Evolutionary conservation across 805 yeast genomes (phyloP).

Genomic region (Myxozyma vanderwaltii): DNA sequence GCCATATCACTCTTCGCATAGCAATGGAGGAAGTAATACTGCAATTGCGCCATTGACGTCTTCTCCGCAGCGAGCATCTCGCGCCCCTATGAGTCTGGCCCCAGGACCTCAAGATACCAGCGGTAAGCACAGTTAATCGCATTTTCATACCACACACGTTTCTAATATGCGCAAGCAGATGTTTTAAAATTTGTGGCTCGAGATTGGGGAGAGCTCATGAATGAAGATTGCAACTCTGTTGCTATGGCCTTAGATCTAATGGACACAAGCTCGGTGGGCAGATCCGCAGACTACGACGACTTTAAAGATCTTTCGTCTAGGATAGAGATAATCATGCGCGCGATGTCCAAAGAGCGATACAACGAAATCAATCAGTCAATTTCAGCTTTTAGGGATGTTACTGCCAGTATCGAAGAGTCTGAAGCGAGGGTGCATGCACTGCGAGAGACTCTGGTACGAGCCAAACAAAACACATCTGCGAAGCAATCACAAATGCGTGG

Average conservation of each 20-base stretch:
- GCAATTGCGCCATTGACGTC: background rate
- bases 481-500: constrained; percentile 62
- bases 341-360: constrained; percentile 51
- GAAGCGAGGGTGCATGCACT: constrained; percentile 58
- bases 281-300: constrained; percentile 71
- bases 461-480: constrained; percentile 54
- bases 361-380: constrained; percentile 83
- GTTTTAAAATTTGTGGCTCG: constrained; percentile 42
- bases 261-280: constrained; percentile 88
- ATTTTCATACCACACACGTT: background rate
- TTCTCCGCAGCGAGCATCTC: background rate
- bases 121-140: background rate
- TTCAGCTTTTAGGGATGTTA: constrained; percentile 77
- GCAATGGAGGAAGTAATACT: background rate
- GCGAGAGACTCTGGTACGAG: constrained; percentile 51
- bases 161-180: background rate
- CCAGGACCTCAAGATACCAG: constrained; percentile 4
- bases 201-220: constrained; percentile 55
- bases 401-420: constrained; percentile 63
- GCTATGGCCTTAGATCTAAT: constrained; percentile 80
- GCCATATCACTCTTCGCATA: background rate
- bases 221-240: constrained; percentile 70
- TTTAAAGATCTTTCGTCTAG: constrained; percentile 62
- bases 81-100: background rate
- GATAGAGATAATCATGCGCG: constrained; percentile 59